phyloP scores from a whole-genome alignment of 1,284 basidiomycete species.

The Rhodotorula sp. region DNA sequence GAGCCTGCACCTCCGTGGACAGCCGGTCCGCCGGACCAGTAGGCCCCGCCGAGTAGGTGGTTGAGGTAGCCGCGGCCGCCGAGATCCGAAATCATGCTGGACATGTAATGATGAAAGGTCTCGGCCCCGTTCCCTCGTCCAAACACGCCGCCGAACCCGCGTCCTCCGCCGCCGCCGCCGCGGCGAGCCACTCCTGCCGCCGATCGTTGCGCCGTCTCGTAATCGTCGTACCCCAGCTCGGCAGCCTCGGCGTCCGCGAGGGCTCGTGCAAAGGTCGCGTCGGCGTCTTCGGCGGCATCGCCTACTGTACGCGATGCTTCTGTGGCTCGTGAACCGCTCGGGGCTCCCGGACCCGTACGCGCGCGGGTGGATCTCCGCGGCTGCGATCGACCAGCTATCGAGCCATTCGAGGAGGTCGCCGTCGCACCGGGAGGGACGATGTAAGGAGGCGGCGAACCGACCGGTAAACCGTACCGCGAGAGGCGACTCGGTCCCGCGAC shows the following conservation, averaged over 20 bases:
- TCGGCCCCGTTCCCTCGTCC: no score
- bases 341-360: neutral
- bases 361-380: neutral
- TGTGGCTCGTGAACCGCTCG: neutral
- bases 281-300: neutral
- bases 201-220: no score
- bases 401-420: neutral
- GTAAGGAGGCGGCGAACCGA: conserved; percentile 17
- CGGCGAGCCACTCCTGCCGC: neutral
- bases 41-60: neutral
- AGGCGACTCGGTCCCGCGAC: neutral
- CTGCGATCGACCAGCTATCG: neutral
- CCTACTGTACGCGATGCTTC: neutral
- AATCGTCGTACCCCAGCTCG: no score
- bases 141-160: conserved; percentile 3
- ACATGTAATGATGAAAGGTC: no score
- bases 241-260: conserved; percentile 5
- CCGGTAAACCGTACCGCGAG: neutral
- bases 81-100: neutral
- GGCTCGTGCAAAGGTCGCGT: neutral
- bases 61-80: neutral
- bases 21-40: neutral
- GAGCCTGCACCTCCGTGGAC: neutral
- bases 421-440: conserved; percentile 15
- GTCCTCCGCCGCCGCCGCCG: neutral